Base-by-base conservation (phyloP, 352 stramenopile species). In the Salisapilia sapeloensis region DNA sequence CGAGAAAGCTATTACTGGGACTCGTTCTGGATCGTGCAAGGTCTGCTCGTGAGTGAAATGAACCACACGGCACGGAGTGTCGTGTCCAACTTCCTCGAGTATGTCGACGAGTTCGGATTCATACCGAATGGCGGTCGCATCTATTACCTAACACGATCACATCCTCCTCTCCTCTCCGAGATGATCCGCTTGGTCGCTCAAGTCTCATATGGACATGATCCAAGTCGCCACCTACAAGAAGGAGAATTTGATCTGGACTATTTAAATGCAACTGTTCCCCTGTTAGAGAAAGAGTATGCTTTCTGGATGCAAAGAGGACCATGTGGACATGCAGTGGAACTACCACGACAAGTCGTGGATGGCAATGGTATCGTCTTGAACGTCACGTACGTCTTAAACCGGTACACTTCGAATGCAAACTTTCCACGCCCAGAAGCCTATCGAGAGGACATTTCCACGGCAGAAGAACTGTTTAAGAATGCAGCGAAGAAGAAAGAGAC, bases 1-100 rank as follows among this genome's bases (percentile, higher is more conserved):
- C 67, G 80, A 7, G 84, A 96, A 48, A 78, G 54, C 24, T 96
- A 95, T 55, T 95, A 95, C 48, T 95, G 84, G 84, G 84, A 96
- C 42, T 84, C 67, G 38, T 94, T 85, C 51, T 96, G 84, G 84
- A 94, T 94, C 33, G 64, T 95, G 7, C 47, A 83, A 35, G 80
- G 82, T 0, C 53, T 95, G 4, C 46, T 94, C 22, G 66, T 87
- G 6, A 89, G 72, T 40, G 50, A 60, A 32, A 86, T 95, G 78
- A 29, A 46, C 10, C 24, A 65, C 20, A 93, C 82, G 0, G 80
- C 82, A 4, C 50, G 60, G 15, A 70, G 69, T 2, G 56, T 93
- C 3, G 72, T 95, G 17, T 67, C 71, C 24, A 90, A 95, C 46
- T 40, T 96, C 24, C 50, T 93, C 15, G 65, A 90, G 37, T 85